A percentile compares a stretch with the other conserved stretches of the same genome.
Conservation (phyloP, 129 eudicot species). For the Cynara cardunculus region DNA sequence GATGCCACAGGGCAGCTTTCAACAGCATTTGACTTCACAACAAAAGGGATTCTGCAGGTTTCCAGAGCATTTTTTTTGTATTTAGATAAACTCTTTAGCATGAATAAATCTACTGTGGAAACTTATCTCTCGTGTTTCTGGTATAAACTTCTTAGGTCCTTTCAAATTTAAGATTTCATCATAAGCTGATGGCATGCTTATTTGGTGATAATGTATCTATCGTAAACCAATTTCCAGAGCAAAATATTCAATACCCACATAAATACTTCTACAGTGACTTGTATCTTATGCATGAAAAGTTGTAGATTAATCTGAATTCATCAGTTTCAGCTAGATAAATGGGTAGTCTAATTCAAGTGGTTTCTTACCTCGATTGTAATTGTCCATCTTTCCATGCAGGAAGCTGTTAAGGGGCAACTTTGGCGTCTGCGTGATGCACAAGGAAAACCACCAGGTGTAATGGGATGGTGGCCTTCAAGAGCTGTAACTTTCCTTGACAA, state of each 20-base stretch:
- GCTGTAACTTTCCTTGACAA: constrained; percentile 89
- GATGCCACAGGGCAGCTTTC: constrained; percentile 77
- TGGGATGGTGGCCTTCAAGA: constrained; percentile 99
- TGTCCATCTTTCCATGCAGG: constrained; percentile 37
- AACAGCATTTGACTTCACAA: constrained; percentile 92
- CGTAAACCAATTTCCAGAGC: not conserved
- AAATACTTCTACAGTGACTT: not conserved
- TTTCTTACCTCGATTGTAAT: not conserved
- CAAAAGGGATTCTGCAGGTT: constrained; percentile 95
- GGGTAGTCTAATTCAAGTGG: not conserved
- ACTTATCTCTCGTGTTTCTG: not conserved
- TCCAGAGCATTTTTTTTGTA: not conserved
- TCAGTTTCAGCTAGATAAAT: not conserved
- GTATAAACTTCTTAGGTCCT: not conserved
- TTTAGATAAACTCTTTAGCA: not conserved
- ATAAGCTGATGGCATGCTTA: not conserved
- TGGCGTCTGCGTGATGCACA: constrained; percentile 92
- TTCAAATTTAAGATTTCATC: not conserved
- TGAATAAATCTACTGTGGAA: not conserved
- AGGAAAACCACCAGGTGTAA: constrained; percentile 94
- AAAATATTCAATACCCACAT: not conserved
- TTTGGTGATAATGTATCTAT: not conserved
- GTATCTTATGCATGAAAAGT: not conserved
- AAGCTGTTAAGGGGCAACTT: constrained; percentile 82
- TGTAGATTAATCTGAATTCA: not conserved